Percentiles rank a stretch among this genome's conserved stretches.
Evolutionary conservation across 148 eudicot species (phyloP).

Genomic region (Silene latifolia): DNA sequence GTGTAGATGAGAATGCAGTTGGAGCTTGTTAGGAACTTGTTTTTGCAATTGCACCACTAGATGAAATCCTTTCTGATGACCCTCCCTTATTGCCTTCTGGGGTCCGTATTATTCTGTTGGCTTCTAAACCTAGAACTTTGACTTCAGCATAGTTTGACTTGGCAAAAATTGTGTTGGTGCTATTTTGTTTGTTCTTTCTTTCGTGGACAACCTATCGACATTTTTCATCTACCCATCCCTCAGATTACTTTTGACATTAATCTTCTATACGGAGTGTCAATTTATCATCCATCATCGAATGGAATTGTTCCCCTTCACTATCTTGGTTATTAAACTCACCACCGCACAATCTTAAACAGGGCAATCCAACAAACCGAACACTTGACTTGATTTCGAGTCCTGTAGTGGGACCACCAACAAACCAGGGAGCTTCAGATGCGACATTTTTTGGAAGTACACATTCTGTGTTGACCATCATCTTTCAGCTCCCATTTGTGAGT

Average conservation of each 20-base stretch:
- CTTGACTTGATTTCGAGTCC: conserved; percentile 79
- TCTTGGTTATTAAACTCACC: neutral
- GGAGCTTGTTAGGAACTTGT: conserved; percentile 91
- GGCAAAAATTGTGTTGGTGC: too few relatives aligned
- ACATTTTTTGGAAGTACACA: conserved; percentile 41
- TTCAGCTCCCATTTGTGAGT: conserved; percentile 81
- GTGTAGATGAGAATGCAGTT: conserved; percentile 73
- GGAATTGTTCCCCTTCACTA: neutral
- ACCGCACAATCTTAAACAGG: conserved; percentile 32
- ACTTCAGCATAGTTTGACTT: too few relatives aligned
- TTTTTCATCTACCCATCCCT: too few relatives aligned
- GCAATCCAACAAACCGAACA: conserved; percentile 47
- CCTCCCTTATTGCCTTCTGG: conserved; percentile 86
- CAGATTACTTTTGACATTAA: neutral
- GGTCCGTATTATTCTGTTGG: conserved; percentile 81
- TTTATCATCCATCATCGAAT: too few relatives aligned
- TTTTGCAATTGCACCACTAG: conserved; percentile 94
- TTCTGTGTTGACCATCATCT: conserved; percentile 82
- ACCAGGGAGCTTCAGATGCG: conserved; percentile 35
- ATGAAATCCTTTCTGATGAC: conserved; percentile 92
- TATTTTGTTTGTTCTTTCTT: neutral
- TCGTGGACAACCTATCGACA: neutral
- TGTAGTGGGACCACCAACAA: conserved; percentile 70
- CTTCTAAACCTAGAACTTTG: conserved; percentile 65
- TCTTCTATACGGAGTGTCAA: neutral